Base-by-base conservation (phyloP, 805 yeast genomes). In the Zygotorulaspora florentina region DNA sequence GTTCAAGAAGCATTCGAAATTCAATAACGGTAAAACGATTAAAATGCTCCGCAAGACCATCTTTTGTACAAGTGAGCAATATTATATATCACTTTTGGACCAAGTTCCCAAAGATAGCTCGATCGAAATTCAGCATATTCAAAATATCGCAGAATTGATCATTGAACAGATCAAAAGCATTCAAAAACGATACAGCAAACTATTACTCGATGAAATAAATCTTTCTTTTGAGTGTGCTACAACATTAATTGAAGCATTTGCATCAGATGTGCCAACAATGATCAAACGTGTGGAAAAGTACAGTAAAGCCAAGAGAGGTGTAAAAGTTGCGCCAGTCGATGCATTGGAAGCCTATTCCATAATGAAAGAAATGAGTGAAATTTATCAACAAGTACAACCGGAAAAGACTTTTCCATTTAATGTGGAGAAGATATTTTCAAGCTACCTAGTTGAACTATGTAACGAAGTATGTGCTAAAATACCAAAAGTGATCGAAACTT, bases 91-190 rank as follows among this genome's bases (percentile, higher is more conserved):
- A 1, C 50, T 74, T 7, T 58, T 77, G 16, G 68, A 72, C 2
- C 64, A 64, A 6, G 67, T 85, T n/a, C 93, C 95, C 0, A 68
- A 84, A 23, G 80, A 76, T 56, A 69, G 71, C 34, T 68, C 80
- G 0, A 60, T 84, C 7, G 77, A 72, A 33, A 65, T 82, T 2
- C 56, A 71, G 20, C 84, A 84, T 62, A 71, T 85, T 2, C 70
- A 77, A 38, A 74, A 79, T 35, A 69, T 83, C 3, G 79, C 83
- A 0, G 81, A 80, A 39, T 57, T 61, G 31, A 72, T 86, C 16
- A 70, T 80, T 8, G 64, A 65, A 2, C 72, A 73, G 27, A 76
- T 83, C 13, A 68, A 74, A 45, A 55, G 57, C 15, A 59, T 84
- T 23, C 86, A 82, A 51, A 82, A 78, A 48, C 65, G 79, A 49